A percentile compares a stretch with the other conserved stretches of the same genome.
phyloP scores from a whole-genome alignment of 345 rosid genomes.

The Hibiscus trionum region DNA sequence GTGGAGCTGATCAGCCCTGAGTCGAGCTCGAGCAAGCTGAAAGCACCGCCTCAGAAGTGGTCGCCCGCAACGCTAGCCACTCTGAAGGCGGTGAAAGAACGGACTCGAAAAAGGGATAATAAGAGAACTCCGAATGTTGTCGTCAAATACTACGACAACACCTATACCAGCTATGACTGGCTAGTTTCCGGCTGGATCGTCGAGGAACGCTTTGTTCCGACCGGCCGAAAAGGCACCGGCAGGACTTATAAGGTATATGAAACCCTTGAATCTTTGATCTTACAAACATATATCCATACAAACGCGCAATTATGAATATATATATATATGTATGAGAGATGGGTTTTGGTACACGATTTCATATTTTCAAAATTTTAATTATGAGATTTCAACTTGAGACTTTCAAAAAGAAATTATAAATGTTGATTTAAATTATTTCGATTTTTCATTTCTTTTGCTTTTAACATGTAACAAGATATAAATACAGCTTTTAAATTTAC shows the following conservation, averaged over 20 bases:
- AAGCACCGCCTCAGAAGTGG: neutral
- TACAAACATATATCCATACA: neutral
- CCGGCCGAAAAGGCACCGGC: neutral
- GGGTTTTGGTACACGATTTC: neutral
- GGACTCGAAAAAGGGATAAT: neutral
- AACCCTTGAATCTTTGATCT: neutral
- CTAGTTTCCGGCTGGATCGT: slow-evolving; percentile 8
- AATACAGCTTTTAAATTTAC: too few species aligned
- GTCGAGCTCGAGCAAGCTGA: too few species aligned
- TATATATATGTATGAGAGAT: too few species aligned
- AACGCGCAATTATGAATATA: too few species aligned
- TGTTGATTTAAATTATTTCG: too few species aligned
- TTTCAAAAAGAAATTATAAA: neutral
- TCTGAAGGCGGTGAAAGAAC: neutral
- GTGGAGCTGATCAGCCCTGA: neutral
- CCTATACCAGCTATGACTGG: neutral
- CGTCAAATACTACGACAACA: neutral
- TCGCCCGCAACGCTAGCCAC: neutral
- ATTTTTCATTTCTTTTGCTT: too few species aligned
- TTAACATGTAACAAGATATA: too few species aligned
- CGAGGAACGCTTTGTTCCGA: neutral
- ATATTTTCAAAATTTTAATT: too few species aligned
- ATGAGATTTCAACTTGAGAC: too few species aligned
- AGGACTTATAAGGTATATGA: neutral
- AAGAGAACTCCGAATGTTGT: neutral